Evolutionary conservation across 2,329 filamentous ascomycete species (phyloP).

Genomic region (Aspergillus hiratsukae): DNA sequence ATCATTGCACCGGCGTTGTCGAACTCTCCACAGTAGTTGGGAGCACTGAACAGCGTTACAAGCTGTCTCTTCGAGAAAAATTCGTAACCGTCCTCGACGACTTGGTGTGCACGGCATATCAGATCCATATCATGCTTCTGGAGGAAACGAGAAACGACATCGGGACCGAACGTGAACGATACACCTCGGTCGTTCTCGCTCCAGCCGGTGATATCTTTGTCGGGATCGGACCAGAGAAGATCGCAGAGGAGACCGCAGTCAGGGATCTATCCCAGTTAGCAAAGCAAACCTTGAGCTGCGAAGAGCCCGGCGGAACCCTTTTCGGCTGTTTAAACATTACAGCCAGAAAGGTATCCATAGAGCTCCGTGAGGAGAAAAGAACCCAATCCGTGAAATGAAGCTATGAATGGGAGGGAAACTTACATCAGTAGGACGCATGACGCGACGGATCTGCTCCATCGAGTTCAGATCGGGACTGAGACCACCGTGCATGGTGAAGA

Average conservation of each 20-base stretch:
- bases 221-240: constrained; percentile 95
- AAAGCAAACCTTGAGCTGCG: constrained; percentile 32
- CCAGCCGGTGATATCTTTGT: constrained; percentile 99
- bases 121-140: constrained; percentile 99
- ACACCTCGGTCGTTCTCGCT: constrained; percentile 98
- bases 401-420: constrained; percentile 41
- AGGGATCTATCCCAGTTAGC: constrained; percentile 68
- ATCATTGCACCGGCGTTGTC: constrained; percentile 99
- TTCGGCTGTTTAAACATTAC: constrained; percentile 6
- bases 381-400: background rate
- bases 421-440: constrained; percentile 98
- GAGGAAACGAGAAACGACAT: constrained; percentile 94
- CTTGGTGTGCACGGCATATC: constrained; percentile 97
- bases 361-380: background rate
- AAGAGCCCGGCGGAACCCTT: constrained; percentile 19
- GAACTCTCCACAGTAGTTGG: constrained; percentile 99
- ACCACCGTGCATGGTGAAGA: constrained; percentile 99
- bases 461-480: constrained; percentile 96
- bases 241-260: constrained; percentile 97
- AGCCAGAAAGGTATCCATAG: background rate
- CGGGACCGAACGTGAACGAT: constrained; percentile 95
- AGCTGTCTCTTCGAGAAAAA: constrained; percentile 99
- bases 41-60: constrained; percentile 94
- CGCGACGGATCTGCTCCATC: constrained; percentile 98
- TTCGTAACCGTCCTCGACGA: constrained; percentile 98